phyloP scores from a whole-genome alignment of 768 basidiomycete genomes.

The Leucosporidium scottii region DNA sequence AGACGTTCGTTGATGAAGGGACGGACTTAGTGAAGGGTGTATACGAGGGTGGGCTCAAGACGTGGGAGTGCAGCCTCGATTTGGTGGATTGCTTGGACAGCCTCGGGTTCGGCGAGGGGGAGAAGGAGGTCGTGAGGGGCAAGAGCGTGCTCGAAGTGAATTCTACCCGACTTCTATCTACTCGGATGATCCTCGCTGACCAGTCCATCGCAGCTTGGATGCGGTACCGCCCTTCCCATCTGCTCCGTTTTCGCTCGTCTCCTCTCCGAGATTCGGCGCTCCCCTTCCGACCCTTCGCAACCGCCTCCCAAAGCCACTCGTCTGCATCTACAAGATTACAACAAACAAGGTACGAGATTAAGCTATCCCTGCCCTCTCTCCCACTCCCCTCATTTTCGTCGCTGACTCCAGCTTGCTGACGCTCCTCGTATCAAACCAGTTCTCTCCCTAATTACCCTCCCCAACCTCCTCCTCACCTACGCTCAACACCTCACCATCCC shows the following conservation, averaged over 20 bases:
- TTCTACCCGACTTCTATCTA: too few relatives aligned
- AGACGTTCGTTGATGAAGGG: conserved; percentile 66
- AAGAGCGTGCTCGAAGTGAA: conserved; percentile 66
- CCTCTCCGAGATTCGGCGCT: conserved; percentile 35
- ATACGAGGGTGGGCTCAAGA: conserved; percentile 95
- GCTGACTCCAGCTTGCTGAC: background rate
- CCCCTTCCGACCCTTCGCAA: conserved; percentile 24
- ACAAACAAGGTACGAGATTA: conserved; percentile 45
- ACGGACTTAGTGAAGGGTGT: conserved; percentile 85
- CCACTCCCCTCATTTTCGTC: background rate
- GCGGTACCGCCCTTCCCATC: conserved; percentile 83
- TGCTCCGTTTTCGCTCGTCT: conserved; percentile 62
- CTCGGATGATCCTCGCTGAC: too few relatives aligned
- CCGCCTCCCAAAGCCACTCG: conserved; percentile 44
- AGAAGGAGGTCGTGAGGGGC: conserved; percentile 44
- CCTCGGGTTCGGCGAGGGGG: conserved; percentile 34
- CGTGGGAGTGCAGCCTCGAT: conserved; percentile 94
- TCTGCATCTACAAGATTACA: conserved; percentile 87
- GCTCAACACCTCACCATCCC: conserved; percentile 11
- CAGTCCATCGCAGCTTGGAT: conserved; percentile 92
- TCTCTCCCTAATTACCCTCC: conserved; percentile 39
- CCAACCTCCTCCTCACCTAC: conserved; percentile 41
- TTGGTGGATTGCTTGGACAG: conserved; percentile 56
- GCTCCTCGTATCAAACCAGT: conserved; percentile 1
- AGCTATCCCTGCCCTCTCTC: background rate